Conservation (phyloP, 306 rosid genomes). For the Quercus gilva region DNA sequence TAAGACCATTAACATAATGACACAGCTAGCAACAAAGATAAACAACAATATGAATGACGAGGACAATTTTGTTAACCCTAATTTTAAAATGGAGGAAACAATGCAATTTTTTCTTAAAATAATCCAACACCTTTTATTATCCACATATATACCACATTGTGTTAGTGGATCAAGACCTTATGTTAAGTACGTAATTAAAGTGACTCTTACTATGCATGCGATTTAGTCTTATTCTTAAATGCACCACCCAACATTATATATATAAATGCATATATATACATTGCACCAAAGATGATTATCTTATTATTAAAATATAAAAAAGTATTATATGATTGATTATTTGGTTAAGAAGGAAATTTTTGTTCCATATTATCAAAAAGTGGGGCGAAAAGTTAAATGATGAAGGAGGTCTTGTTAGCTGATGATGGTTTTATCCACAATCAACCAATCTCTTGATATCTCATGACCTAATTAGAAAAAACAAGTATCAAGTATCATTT, state of each 20-base stretch:
- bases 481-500: background rate
- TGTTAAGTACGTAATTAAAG: conserved; percentile 50
- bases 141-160: conserved; percentile 25
- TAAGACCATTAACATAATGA: conserved; percentile 11
- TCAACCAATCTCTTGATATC: conserved; percentile 17
- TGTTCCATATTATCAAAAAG: conserved; percentile 9
- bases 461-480: conserved; percentile 1
- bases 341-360: background rate
- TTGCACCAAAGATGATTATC: conserved; percentile 30
- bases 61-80: conserved; percentile 12
- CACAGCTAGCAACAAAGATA: conserved; percentile 6
- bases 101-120: conserved; percentile 14
- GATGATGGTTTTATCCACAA: conserved; percentile 22
- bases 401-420: background rate
- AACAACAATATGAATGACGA: conserved; percentile 25
- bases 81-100: conserved; percentile 18
- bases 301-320: conserved; percentile 2
- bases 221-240: conserved; percentile 30
- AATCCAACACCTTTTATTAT: conserved; percentile 37
- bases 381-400: conserved; percentile 12
- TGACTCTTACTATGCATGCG: conserved; percentile 28
- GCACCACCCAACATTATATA: conserved; percentile 38
- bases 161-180: conserved; percentile 44
- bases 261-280: conserved; percentile 12
- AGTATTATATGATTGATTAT: background rate